A percentile compares a stretch with the other conserved stretches of the same genome.
phyloP scores from a whole-genome alignment of 129 eudicot species.

The Solidago caesia region DNA sequence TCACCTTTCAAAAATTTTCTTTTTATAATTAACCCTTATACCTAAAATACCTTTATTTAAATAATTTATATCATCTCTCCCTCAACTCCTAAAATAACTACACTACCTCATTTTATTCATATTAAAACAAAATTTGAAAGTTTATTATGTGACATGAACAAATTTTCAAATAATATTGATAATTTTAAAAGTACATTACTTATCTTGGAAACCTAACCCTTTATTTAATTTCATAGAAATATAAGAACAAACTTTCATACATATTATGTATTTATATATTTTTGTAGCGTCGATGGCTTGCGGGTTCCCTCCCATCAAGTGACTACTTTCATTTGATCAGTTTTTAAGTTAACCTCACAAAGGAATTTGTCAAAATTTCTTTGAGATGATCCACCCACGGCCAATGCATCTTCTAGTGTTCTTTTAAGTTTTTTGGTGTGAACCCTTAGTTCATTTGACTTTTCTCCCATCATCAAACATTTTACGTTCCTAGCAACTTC shows the following conservation, averaged over 20 bases:
- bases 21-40: too few species aligned
- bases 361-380: constrained; percentile 8
- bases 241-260: not conserved
- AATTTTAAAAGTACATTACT: too few species aligned
- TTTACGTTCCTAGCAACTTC: constrained; percentile 51
- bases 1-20: too few species aligned
- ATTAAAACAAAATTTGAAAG: too few species aligned
- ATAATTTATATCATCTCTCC: too few species aligned
- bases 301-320: not conserved
- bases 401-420: constrained; percentile 45
- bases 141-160: too few species aligned
- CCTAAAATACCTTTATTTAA: too few species aligned
- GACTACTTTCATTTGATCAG: constrained; percentile 4
- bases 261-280: not conserved
- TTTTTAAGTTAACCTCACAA: not conserved
- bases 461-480: constrained; percentile 36
- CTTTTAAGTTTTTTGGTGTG: constrained; percentile 41
- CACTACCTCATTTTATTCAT: too few species aligned
- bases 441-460: constrained; percentile 28
- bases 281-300: not conserved
- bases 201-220: too few species aligned
- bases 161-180: too few species aligned
- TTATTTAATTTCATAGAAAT: too few species aligned
- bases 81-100: too few species aligned
- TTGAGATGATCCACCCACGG: constrained; percentile 48